phyloP scores from a whole-genome alignment of 257 asterid species.

The Solanum infundibuliforme region DNA sequence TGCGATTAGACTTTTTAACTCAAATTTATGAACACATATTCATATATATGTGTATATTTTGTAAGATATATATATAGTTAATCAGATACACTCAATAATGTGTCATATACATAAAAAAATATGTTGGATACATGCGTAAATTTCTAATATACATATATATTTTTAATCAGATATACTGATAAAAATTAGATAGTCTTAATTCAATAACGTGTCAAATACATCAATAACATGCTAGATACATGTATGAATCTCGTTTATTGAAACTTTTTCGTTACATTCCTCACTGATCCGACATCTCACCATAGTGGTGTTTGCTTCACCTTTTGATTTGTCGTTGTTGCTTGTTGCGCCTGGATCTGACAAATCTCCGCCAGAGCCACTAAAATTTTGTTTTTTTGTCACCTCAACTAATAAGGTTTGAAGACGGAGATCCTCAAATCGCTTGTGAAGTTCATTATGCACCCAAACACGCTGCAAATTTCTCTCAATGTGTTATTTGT shows the following conservation, averaged over 20 bases:
- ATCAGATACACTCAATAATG: too few relatives aligned
- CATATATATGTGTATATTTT: too few relatives aligned
- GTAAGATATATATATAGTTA: too few relatives aligned
- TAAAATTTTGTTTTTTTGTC: fast-evolving
- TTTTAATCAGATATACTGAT: too few relatives aligned
- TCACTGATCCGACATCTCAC: neutral
- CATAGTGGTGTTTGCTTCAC: neutral
- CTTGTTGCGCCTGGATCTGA: fast-evolving
- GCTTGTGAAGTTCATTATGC: neutral
- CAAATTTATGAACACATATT: neutral
- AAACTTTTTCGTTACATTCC: too few relatives aligned
- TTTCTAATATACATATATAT: too few relatives aligned
- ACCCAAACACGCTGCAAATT: too few relatives aligned
- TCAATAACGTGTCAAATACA: neutral
- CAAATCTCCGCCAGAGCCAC: fast-evolving
- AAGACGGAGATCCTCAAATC: neutral
- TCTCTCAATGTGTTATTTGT: neutral
- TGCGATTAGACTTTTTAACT: too few relatives aligned
- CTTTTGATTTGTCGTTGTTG: too few relatives aligned
- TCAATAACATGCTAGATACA: neutral
- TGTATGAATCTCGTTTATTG: neutral
- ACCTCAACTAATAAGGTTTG: too few relatives aligned
- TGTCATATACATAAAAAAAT: too few relatives aligned
- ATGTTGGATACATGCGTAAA: fast-evolving
- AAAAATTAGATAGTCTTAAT: too few relatives aligned